Evolutionary conservation across 1,139 yeast genomes (phyloP), one percentile per base, ranked within the genome.

Genomic region (Yamadazyma taylorii): DNA sequence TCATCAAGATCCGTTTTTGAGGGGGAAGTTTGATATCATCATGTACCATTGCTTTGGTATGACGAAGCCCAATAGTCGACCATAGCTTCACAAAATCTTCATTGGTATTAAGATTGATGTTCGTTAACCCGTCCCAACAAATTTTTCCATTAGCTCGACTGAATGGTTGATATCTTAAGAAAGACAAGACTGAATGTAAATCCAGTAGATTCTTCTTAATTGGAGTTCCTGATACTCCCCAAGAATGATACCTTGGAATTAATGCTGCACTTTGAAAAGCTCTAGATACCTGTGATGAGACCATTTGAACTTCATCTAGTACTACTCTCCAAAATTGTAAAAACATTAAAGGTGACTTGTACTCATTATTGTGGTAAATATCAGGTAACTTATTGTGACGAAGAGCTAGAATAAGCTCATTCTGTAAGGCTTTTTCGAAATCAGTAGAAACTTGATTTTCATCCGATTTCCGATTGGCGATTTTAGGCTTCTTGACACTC

Each of bases 171-270:
- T 78, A 59, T 42, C 82, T 70, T 43, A 89, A 61, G 52, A 87
- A 90, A 13, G 78, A 72, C 26, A 89, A 56, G 6, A 88, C 70
- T 0, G 95, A 84, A 38, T 75, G 79, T 39, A 89, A 64, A 58
- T 90, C 96, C 33, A 66, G 63, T 40, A 86, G 61, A 32, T 76
- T 69, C 46, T 77, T 78, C 45, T 80, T 78, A 9, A 89, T 84
- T 0, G 97, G 95, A 0, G 98, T 92, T 5, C 98, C 98, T 0
- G 96, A 85, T 0, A 89, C 96, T 6, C 96, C 96, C 97, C 97
- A 92, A 0, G 96, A 80, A 61, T 92, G 97, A 36, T 79, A 76
- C 37, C 96, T 67, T 3, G 96, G 95, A 17, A 92, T 78, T 28
- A 85, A 64, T 3, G 86, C 69, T 0, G 96, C 89, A 40, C 88